Conservation (phyloP, 106 monocot genomes). For the Gastrodia elata region DNA sequence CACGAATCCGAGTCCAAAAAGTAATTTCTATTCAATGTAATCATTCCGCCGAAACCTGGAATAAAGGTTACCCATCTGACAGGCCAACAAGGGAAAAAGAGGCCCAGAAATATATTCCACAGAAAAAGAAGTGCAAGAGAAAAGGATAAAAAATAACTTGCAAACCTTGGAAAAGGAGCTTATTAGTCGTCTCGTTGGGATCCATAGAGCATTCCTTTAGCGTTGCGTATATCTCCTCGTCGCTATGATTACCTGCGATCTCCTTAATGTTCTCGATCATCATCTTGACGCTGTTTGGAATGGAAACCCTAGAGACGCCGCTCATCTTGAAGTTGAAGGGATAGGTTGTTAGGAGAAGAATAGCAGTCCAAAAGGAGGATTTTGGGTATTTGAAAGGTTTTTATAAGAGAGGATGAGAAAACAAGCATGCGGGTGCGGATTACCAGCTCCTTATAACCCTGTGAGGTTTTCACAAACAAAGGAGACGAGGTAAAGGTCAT, state of each 20-base stretch:
- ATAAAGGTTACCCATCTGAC: background rate
- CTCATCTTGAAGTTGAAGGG: constrained; percentile 10
- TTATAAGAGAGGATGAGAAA: background rate
- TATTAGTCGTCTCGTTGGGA: constrained; percentile 86
- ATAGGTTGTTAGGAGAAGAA: background rate
- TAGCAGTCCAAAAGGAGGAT: constrained; percentile 7
- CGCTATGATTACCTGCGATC: constrained; percentile 69
- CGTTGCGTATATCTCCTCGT: constrained; percentile 90
- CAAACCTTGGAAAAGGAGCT: constrained; percentile 74
- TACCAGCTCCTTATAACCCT: background rate
- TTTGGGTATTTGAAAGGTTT: constrained; percentile 12
- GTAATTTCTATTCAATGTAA: background rate
- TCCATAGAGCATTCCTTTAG: constrained; percentile 90
- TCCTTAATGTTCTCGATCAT: constrained; percentile 83
- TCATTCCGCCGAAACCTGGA: background rate
- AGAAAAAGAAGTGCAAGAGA: background rate
- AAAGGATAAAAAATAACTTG: background rate
- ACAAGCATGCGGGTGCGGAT: background rate
- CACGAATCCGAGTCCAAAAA: background rate
- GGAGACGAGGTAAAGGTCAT: no score
- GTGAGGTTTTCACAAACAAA: no score
- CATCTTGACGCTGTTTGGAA: constrained; percentile 33
- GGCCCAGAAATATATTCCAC: background rate
- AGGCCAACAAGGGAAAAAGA: background rate
- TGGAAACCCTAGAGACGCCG: constrained; percentile 32